Evolutionary conservation across 78 protist genomes (phyloP), one percentile per base, ranked within the genome.

Genomic region (Dictyostelium citrinum): DNA sequence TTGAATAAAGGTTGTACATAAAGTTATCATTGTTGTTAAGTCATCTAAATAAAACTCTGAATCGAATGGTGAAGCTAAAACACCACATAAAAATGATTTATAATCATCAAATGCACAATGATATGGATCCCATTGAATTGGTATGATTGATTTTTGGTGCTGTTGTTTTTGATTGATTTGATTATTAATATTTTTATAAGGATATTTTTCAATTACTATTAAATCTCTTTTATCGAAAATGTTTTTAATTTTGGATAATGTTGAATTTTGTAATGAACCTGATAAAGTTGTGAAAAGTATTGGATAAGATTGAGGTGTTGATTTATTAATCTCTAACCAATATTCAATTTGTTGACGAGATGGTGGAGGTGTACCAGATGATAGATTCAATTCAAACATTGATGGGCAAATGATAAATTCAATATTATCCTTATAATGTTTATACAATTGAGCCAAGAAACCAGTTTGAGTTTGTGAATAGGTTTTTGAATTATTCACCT

Each of bases 321-420:
- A 55, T 58, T 46, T 88, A 43, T 39, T 74, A 5, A 88, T 41
- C 41, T 88, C 93, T 27, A 81, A 12, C 93, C 93, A 88, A 68
- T 88, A 88, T 55, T 88, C 93, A 6, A 88, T 88, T 33, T 88
- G 93, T 79, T 88, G 93, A 51, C 93, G 33, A 11, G 93, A 60
- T 31, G 84, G 84, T 31, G 93, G 85, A 3, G 85, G 60, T 20
- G 29, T 35, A 4, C 76, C 43, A 17, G 80, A 37, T 3, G 27
- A 31, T 39, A 85, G 20, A 35, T 78, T 72, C 17, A 88, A 64
- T 49, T 88, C 86, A 67, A 88, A 88, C 64, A 78, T 61, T 8
- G 81, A 67, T 33, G 93, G 93, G 33, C 80, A 76, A 22, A 88
- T 35, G 0, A 88, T 77, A 70, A 70, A 33, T 6, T 70, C 77